Conservation (phyloP, 2,329 filamentous ascomycete species). For the Microsporum audouinii region DNA sequence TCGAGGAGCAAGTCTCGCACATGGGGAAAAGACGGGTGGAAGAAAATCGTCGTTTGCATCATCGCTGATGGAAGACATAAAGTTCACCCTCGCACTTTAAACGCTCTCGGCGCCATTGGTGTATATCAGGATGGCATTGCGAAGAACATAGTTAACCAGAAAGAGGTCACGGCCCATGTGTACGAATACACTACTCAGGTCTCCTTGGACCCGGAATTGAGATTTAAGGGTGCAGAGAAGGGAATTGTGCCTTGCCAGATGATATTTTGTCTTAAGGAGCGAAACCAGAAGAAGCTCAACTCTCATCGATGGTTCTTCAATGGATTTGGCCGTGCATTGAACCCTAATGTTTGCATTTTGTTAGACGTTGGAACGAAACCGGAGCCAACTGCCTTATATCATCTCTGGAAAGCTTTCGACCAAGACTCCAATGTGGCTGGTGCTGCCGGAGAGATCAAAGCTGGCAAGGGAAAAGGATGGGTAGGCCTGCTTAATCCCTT, state of each 20-base stretch:
- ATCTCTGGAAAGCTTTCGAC: constrained; percentile 98
- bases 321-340: constrained; percentile 81
- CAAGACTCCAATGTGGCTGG: constrained; percentile 95
- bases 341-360: constrained; percentile 92
- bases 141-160: constrained; percentile 95
- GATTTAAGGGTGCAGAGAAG: constrained; percentile 98
- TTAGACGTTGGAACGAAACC: constrained; percentile 94
- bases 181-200: constrained; percentile 99
- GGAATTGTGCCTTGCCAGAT: constrained; percentile 97
- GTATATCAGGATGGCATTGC: constrained; percentile 98
- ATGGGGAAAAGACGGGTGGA: constrained; percentile 95
- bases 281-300: constrained; percentile 95
- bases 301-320: constrained; percentile 99
- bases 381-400: constrained; percentile 80
- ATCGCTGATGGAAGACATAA: constrained; percentile 89
- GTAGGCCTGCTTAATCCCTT: constrained; percentile 80
- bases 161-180: constrained; percentile 88
- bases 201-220: constrained; percentile 84
- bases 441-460: constrained; percentile 94
- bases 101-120: constrained; percentile 90
- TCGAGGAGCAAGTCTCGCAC: constrained; percentile 81
- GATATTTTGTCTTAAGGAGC: constrained; percentile 97
- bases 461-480: constrained; percentile 80
- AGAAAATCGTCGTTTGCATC: constrained; percentile 97
- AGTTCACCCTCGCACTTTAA: constrained; percentile 84